Conservation (phyloP, 805 yeast species). For the Zygotorulaspora chibaensis region DNA sequence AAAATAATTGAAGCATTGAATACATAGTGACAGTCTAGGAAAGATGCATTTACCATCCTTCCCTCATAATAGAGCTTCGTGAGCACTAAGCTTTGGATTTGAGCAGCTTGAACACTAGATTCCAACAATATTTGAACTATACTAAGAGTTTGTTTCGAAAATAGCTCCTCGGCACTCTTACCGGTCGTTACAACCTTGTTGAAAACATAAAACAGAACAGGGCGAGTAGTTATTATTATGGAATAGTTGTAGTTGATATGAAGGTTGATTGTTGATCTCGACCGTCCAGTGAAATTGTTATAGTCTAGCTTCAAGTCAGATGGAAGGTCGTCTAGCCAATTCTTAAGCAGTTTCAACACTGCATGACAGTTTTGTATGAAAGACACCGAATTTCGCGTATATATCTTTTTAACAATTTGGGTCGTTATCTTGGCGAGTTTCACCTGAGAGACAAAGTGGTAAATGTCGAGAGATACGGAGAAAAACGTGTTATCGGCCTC, state of each 20-base stretch:
- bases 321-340: slow-evolving; percentile 18
- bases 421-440: slow-evolving; percentile 19
- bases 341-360: slow-evolving; percentile 14
- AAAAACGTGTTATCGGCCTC: slow-evolving; percentile 1
- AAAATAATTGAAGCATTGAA: slow-evolving; percentile 18
- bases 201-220: slow-evolving; percentile 21
- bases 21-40: slow-evolving; percentile 20
- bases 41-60: slow-evolving; percentile 17
- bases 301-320: slow-evolving; percentile 13
- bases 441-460: slow-evolving; percentile 20
- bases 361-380: slow-evolving; percentile 20
- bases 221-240: slow-evolving; percentile 20
- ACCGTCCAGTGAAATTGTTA: slow-evolving; percentile 9
- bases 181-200: slow-evolving; percentile 11
- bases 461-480: slow-evolving; percentile 11
- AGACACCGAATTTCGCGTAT: slow-evolving; percentile 16
- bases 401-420: slow-evolving; percentile 15
- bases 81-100: slow-evolving; percentile 17
- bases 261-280: slow-evolving; percentile 19
- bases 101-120: slow-evolving; percentile 20
- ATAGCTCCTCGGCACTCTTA: slow-evolving; percentile 8
- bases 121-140: slow-evolving; percentile 15
- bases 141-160: slow-evolving; percentile 7
- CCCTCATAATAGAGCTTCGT: slow-evolving; percentile 16
- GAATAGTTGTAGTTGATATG: slow-evolving; percentile 22